A percentile compares a stretch with the other conserved stretches of the same genome.
phyloP scores from a whole-genome alignment of 208 protist species.

The Crithidia bombi region DNA sequence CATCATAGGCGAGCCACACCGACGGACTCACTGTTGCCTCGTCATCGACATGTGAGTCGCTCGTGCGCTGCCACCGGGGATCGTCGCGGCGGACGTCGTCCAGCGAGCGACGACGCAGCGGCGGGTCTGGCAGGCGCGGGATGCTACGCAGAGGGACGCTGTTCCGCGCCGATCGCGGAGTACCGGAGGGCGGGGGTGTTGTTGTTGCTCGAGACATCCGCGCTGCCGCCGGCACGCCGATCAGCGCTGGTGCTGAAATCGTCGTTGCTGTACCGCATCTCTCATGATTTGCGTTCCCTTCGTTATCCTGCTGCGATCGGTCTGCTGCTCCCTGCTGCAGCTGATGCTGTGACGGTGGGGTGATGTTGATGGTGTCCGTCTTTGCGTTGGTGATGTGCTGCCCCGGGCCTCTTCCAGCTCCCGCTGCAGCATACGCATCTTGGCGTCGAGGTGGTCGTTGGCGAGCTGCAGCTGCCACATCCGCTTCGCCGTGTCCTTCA shows the following conservation, averaged over 20 bases:
- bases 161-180: neutral
- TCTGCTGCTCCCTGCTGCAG: neutral
- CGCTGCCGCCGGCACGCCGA: conserved; percentile 15
- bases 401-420: conserved; percentile 40
- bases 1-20: conserved; percentile 33
- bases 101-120: neutral
- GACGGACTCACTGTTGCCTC: conserved; percentile 8
- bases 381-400: neutral
- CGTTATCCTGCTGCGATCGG: neutral
- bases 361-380: neutral
- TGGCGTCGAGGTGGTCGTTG: conserved; percentile 45
- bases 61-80: neutral
- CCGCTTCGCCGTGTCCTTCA: conserved; percentile 27
- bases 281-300: neutral
- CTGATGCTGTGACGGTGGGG: neutral
- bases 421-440: conserved; percentile 33
- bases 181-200: neutral
- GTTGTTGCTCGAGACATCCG: neutral
- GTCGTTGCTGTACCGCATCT: neutral
- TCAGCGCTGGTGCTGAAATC: neutral
- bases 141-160: neutral
- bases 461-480: conserved; percentile 37
- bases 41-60: neutral
- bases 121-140: conserved; percentile 8
- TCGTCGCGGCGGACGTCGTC: conserved; percentile 7